These are phyloP conservation scores for Plenodomus biglobosus DNA, from an alignment of 2,329 filamentous ascomycete genomes.

Conservation along the genomic window DNA sequence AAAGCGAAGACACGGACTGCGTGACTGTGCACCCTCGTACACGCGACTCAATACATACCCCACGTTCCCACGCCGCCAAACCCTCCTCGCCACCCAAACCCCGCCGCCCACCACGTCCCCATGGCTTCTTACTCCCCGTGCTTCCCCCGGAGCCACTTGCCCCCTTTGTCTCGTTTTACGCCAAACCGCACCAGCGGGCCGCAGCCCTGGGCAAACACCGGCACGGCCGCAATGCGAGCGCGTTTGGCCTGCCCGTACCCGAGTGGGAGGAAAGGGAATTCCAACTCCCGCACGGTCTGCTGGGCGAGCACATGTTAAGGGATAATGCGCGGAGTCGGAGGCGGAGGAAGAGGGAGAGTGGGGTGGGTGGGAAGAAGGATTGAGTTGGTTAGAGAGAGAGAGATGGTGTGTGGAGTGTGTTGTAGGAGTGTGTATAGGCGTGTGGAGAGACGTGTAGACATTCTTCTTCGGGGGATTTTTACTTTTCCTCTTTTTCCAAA, in stretches of 20 bases:
- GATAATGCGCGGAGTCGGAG: constrained; percentile 65
- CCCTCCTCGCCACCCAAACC: constrained; percentile 42
- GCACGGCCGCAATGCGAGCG: constrained; percentile 68
- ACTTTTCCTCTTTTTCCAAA: too few relatives aligned
- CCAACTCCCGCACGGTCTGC: constrained; percentile 67
- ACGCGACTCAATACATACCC: constrained; percentile 16
- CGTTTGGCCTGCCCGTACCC: constrained; percentile 81
- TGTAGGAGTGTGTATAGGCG: too few relatives aligned
- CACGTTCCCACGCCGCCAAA: constrained; percentile 48
- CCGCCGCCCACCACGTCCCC: constrained; percentile 35
- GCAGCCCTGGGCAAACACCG: constrained; percentile 73
- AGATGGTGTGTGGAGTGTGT: not conserved
- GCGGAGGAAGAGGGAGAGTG: constrained; percentile 58
- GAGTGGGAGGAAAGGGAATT: constrained; percentile 73
- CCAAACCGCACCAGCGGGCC: constrained; percentile 76
- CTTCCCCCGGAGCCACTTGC: constrained; percentile 46
- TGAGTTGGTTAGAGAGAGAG: not conserved
- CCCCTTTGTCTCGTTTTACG: constrained; percentile 85
- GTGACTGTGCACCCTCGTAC: constrained; percentile 10
- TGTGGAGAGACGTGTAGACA: too few relatives aligned
- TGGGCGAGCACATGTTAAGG: constrained; percentile 52
- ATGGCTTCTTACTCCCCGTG: constrained; percentile 35
- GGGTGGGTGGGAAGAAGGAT: constrained; percentile 4
- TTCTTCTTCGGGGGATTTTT: too few relatives aligned
- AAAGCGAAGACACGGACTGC: constrained; percentile 41